Percentiles rank a stretch among this genome's conserved stretches.
phyloP scores from a whole-genome alignment of 106 monocot species.

The Agapanthus africanus region DNA sequence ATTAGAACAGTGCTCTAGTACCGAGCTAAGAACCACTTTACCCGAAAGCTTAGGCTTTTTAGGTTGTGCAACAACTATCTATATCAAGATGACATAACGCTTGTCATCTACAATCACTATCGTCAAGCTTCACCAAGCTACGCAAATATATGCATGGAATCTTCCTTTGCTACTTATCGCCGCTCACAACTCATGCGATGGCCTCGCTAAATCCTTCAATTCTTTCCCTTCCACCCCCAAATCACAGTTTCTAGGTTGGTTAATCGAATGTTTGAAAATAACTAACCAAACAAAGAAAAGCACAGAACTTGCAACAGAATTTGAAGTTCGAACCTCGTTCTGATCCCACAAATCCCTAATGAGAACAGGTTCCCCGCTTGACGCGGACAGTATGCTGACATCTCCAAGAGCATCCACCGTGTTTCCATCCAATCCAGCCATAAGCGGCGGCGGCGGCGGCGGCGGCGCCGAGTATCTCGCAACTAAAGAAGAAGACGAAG shows the following conservation, averaged over 20 bases:
- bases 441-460: not conserved
- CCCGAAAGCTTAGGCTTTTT: too few relatives aligned
- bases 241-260: not conserved
- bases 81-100: too few relatives aligned
- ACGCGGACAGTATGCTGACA: too few relatives aligned
- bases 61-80: too few relatives aligned
- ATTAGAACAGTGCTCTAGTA: too few relatives aligned
- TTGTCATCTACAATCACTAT: too few relatives aligned
- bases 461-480: not conserved
- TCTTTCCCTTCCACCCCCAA: not conserved
- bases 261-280: not conserved
- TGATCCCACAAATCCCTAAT: too few relatives aligned
- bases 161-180: not conserved
- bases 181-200: too few relatives aligned
- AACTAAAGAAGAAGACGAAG: not conserved
- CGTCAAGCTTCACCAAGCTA: not conserved
- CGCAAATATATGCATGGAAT: not conserved
- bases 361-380: too few relatives aligned
- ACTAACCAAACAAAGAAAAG: not conserved
- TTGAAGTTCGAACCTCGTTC: not conserved
- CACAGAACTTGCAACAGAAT: not conserved
- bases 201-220: not conserved
- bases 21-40: too few relatives aligned
- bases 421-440: too few relatives aligned
- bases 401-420: too few relatives aligned